Base-by-base conservation (phyloP, 371 early-diverging fungal species). In the Mortierella sp. region DNA sequence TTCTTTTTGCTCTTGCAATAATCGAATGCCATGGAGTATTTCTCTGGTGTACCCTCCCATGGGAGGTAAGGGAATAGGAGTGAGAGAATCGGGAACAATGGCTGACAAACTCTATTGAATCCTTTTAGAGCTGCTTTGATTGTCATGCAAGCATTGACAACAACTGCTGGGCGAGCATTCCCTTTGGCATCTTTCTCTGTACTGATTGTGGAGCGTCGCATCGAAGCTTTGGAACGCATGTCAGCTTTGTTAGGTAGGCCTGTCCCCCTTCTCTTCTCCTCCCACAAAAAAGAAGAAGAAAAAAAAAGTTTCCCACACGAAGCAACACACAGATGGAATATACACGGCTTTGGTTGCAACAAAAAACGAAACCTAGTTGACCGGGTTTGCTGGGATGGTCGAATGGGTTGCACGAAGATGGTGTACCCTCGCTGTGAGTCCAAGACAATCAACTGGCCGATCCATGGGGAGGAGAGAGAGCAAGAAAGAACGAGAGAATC, bases 181-280 rank as follows among this genome's bases (percentile, higher is more conserved):
- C 97, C 2, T 99, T 91, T 84, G 99, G 99, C 45, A 92, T 98
- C 68, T 99, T 99, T 84, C 87, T 99, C 55, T 99, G 99, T 82
- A 89, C 98, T 46, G 97, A 99, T 73, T 99, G 99, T 83, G 98
- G 99, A 11, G 92, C 98, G 21, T 90, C 93, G 7, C 98, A 97
- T 71, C 89, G 97, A 51, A 94, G 95, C 69, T 88, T 97, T 82
- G 99, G 95, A 45, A 97, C 96, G 29, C 98, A 96, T 84, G 95
- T 98, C 74, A 94, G 94, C 70, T 99, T 96, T 92, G 99, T 96
- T 47, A 89, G 97, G 92, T 94, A 86, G 82, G 72, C 18, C 23
- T 37, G 55, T 18, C 11, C 53, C 16, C 21, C 19, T 52, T 21
- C 21, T 21, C 21, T 21, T 52, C 16, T 52, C 21, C 15, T 18